Evolutionary conservation across 1,284 basidiomycete species (phyloP), one percentile per base, ranked within the genome.

Genomic region (Cryptococcus hybrid): DNA sequence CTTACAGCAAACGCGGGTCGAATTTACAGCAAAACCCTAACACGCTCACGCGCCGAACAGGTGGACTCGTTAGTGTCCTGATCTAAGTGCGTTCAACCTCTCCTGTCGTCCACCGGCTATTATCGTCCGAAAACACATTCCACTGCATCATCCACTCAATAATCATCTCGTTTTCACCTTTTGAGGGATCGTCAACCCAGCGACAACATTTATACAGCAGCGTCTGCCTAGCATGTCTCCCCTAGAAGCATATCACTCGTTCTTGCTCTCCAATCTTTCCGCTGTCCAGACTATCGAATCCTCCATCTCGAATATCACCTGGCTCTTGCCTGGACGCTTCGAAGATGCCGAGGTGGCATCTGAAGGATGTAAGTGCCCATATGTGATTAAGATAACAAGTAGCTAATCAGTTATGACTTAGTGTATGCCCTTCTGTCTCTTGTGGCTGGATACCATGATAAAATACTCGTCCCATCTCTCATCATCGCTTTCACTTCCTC

Each of bases 301-400:
- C 39, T 87, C 89, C 9, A 79, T 97, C 62, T 83, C 92, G 58
- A 93, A 90, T 59, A 80, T 96, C 64, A 94, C 92, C 42, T 97
- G 92, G 90, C 88, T 97, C 66, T 82, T 97, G 30, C 93, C 94
- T 18, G 94, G 93, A 62, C 84, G 93, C 61, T 97, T 97, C 84
- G 92, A 92, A 75, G 94, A 97, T 82, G 91, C 93, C 54, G 94
- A 97, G 76, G 82, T 97, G 57, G 90, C 88, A 55, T 92, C 89
- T 40, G 92, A 94, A 83, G 85, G 88, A 71, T 81, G 92, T 93
- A 67, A 85, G 91, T 88, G 52, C 51, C 38, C 50, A 35, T 42
- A 47, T 55, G 47, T 61, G 52, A 30, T 30, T 30, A 54, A 62
- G 63, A 37, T 63, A 7, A 18, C 7, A 43, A 11, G 15, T 8